A percentile compares a stretch with the other conserved stretches of the same genome.
Conservation (phyloP, 2,329 filamentous ascomycete genomes). For the Penicillium sp. region DNA sequence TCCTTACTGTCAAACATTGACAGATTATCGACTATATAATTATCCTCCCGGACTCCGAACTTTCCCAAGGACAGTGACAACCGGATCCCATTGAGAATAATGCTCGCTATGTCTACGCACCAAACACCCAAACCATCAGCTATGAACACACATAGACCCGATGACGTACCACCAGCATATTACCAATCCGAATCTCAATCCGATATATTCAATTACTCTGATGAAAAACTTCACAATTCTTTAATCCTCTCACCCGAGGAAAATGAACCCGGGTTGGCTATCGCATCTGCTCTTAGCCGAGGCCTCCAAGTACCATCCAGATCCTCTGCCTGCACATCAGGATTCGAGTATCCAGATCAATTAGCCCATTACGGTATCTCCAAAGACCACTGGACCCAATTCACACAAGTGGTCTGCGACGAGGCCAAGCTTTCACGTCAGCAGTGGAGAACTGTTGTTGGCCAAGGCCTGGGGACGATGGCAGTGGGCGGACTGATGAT, state of each 20-base stretch:
- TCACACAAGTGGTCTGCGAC: constrained; percentile 29
- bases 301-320: constrained; percentile 34
- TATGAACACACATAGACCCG: neutral
- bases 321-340: constrained; percentile 27
- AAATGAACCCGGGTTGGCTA: constrained; percentile 21
- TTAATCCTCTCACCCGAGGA: constrained; percentile 17
- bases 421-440: constrained; percentile 28
- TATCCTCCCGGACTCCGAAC: neutral
- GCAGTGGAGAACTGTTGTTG: constrained; percentile 33
- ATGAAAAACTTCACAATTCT: constrained; percentile 8
- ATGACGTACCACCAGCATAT: constrained; percentile 13
- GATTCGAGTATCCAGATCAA: constrained; percentile 33
- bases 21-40: neutral
- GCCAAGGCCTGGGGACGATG: constrained; percentile 30
- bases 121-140: neutral
- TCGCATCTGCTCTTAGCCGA: constrained; percentile 19
- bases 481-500: constrained; percentile 34
- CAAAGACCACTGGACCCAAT: constrained; percentile 25
- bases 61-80: neutral
- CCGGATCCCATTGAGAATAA: neutral
- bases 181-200: neutral
- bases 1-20: neutral
- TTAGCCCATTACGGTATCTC: constrained; percentile 24
- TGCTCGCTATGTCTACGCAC: neutral
- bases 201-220: neutral